Base-by-base conservation (phyloP, 2,329 filamentous ascomycete species). In the Drechslerella dactyloides region DNA sequence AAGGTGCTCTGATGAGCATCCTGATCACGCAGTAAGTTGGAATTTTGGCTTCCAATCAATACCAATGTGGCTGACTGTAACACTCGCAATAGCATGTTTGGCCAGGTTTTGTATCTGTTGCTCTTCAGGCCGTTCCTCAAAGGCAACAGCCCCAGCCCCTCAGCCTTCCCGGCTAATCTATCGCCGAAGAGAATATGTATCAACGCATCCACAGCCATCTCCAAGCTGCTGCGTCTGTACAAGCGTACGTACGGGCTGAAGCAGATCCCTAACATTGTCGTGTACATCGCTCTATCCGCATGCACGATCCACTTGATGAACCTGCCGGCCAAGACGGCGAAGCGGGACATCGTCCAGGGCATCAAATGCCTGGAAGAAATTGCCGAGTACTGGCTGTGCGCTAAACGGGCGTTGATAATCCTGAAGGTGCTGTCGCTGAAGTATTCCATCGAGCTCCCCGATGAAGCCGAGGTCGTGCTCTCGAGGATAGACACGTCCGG, bases 301-400 rank as follows among this genome's bases (percentile, higher is more conserved):
- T 96, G 92, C 78, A 97, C 92, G 0, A 96, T 97, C 42, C 94
- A 97, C 77, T 82, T 99, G 19, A 86, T 99, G 37, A 97, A 97
- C 75, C 82, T 97, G 0, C 93, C 93, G 0, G 93, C 97, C 76
- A 96, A 94, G 81, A 94, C 90, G 30, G 91, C 94, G 2, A 89
- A 87, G 76, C 84, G 93, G 76, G 93, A 97, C 79, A 90, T 99
- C 46, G 89, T 90, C 2, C 93, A 97, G 76, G 92, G 93, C 0
- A 85, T 96, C 48, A 93, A 91, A 77, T 91, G 96, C 74, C 85
- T 97, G 0, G 93, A 97, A 79, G 93, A 97, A 77, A 97, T 99
- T 76, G 91, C 91, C 0, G 93, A 97, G 79, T 89, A 92, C 76
- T 99, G 94, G 94, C 85, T 92, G 0, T 94, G 92, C 76, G 93